Evolutionary conservation across 2,329 filamentous ascomycete species (phyloP), one percentile per base, ranked within the genome.

Genomic region (Venturiaceae sp.): DNA sequence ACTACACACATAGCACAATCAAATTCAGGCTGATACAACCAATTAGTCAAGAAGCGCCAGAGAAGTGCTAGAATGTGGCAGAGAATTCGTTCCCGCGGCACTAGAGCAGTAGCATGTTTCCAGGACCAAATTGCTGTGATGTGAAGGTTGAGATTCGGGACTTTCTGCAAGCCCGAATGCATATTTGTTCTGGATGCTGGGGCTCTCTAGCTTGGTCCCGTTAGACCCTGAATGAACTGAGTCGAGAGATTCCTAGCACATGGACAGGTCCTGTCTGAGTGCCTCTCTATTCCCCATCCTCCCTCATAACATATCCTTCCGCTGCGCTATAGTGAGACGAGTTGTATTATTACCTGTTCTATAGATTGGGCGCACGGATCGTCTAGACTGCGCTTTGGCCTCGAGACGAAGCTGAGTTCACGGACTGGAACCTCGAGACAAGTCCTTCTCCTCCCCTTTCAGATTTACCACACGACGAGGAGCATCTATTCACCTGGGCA

Each of bases 301-400:
- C 30, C 5, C 44, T 50, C 23, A 13, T 16, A 50, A 50, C 44
- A 50, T 28, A 30, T 6, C 19, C 23, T 50, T 26, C 44, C 23
- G n/a, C n/a, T n/a, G 26, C 13, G 44, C 44, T 50, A 30, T 30
- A 50, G 44, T 47, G 44, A 47, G 44, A 47, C 44, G 44, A 47
- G 44, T 26, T 50, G 44, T 50, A 50, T 50, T 50, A 50, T 50
- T 50, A 50, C 44, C 44, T 50, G 44, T 50, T 50, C 23, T 50
- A 50, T 50, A 30, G 44, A 30, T 30, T 30, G 7, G 28, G 44
- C 19, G 44, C 44, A 50, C 44, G 44, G 44, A 8, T 50, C 23
- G n/a, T 30, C 44, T 50, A 50, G 44, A 13, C 44, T 7, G 44
- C 44, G 44, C 44, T 50, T 50, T 50, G 44, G 44, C 44, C 26